Conservation (phyloP, 2,329 filamentous ascomycete species). For the Apiospora malaysiana region DNA sequence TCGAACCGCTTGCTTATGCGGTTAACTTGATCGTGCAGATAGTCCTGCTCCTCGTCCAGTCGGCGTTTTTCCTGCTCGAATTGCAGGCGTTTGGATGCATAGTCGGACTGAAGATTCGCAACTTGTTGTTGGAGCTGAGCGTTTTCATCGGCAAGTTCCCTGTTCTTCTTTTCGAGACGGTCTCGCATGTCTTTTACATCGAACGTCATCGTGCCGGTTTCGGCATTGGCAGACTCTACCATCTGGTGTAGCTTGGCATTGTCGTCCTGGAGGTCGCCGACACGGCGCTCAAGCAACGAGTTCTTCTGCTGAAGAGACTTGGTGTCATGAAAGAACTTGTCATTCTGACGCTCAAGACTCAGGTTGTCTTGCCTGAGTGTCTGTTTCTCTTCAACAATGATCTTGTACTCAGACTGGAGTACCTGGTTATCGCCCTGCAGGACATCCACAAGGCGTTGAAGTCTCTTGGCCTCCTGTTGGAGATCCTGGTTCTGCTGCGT, state of each 20-base stretch:
- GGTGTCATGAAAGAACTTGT: conserved; percentile 61
- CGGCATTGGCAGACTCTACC: conserved; percentile 43
- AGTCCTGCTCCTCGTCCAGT: conserved; percentile 29
- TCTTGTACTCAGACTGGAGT: conserved; percentile 41
- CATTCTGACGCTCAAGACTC: conserved; percentile 59
- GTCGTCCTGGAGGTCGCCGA: conserved; percentile 52
- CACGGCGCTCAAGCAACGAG: conserved; percentile 52
- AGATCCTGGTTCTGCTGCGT: conserved; percentile 52
- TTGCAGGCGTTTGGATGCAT: conserved; percentile 26
- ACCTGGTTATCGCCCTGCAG: conserved; percentile 49
- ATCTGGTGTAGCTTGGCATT: conserved; percentile 55
- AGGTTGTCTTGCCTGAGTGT: conserved; percentile 57
- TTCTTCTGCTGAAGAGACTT: conserved; percentile 47
- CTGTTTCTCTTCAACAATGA: conserved; percentile 45
- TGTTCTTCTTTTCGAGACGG: conserved; percentile 33
- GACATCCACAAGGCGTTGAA: conserved; percentile 40
- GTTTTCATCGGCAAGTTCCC: conserved; percentile 33
- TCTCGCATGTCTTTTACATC: conserved; percentile 33
- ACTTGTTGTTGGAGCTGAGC: conserved; percentile 34
- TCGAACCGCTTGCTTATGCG: conserved; percentile 41
- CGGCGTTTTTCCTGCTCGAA: conserved; percentile 32
- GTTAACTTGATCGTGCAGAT: conserved; percentile 51
- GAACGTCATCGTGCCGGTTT: conserved; percentile 30
- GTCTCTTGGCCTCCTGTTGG: conserved; percentile 41
- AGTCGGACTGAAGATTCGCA: conserved; percentile 31